Evolutionary conservation across 2,329 filamentous ascomycete genomes (phyloP), one percentile per base, ranked within the genome.

Genomic region (Dactylella cylindrospora): DNA sequence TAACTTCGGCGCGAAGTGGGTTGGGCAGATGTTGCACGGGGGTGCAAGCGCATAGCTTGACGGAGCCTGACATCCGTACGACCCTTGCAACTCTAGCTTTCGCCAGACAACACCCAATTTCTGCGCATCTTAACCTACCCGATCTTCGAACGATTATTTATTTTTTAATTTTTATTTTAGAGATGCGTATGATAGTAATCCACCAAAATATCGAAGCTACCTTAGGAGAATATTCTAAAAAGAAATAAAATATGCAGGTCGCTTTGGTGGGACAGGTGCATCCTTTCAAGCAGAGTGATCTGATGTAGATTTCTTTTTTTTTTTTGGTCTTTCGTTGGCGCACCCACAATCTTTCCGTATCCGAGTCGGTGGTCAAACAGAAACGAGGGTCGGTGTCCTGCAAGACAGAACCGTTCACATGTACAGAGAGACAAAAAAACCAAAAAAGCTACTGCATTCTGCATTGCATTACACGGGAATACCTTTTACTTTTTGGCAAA

Each of bases 41-140:
- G 49, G 43, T 62, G 47, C 55, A 47, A 44, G 49, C 44, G n/a
- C n/a, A n/a, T n/a, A n/a, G n/a, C n/a, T n/a, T n/a, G 49, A 62
- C 43, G 49, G 49, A 62, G 49, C 49, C 54, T 54, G 57, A 39
- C 51, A 54, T 54, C 57, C 57, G 57, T 62, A 17, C 13, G 38
- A 44, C 52, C 52, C 52, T 57, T 33, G 52, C 35, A 20, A 43
- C n/a, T n/a, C n/a, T n/a, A n/a, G n/a, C n/a, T n/a, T n/a, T n/a
- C n/a, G n/a, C n/a, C n/a, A n/a, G n/a, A n/a, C n/a, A n/a, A n/a
- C n/a, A n/a, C n/a, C n/a, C n/a, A n/a, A n/a, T n/a, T n/a, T n/a
- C n/a, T n/a, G n/a, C n/a, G n/a, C n/a, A n/a, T n/a, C n/a, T n/a
- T n/a, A n/a, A n/a, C n/a, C n/a, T n/a, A n/a, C n/a, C n/a, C n/a